Evolutionary conservation across 2,329 filamentous ascomycete genomes (phyloP).

Genomic region (Beauveria medogensis): DNA sequence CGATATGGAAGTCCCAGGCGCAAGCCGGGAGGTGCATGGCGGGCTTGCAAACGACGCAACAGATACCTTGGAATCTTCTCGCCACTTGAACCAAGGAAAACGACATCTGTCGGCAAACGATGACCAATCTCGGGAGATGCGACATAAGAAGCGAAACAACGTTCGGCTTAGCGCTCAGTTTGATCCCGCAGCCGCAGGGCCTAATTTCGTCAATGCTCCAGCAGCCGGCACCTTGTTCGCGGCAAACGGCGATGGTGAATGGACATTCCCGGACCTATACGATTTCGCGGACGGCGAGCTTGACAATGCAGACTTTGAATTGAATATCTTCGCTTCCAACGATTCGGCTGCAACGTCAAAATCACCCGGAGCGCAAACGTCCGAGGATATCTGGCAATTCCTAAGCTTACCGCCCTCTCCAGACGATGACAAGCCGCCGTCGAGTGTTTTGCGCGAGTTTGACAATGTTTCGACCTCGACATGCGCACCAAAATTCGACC

Average conservation of each 20-base stretch:
- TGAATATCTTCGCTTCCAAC: not conserved
- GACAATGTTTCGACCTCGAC: conserved; percentile 24
- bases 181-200: not conserved
- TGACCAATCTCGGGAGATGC: not conserved
- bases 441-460: conserved; percentile 25
- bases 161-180: no score
- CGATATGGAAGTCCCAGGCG: not conserved
- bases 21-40: no score
- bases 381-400: not conserved
- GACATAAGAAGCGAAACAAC: not conserved
- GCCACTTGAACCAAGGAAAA: not conserved
- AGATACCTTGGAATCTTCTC: no score
- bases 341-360: not conserved
- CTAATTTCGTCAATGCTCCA: not conserved
- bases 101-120: not conserved
- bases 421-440: conserved; percentile 14
- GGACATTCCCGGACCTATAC: not conserved
- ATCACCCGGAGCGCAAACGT: not conserved
- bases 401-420: not conserved
- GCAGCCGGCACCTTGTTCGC: not conserved
- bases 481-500: conserved; percentile 27
- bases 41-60: not conserved
- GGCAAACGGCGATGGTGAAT: not conserved
- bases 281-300: not conserved
- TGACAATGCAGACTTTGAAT: not conserved